A percentile compares a stretch with the other conserved stretches of the same genome.
Evolutionary conservation across 495 filamentous ascomycete genomes (phyloP).

Genomic region (Aspergillus heteromorphus): DNA sequence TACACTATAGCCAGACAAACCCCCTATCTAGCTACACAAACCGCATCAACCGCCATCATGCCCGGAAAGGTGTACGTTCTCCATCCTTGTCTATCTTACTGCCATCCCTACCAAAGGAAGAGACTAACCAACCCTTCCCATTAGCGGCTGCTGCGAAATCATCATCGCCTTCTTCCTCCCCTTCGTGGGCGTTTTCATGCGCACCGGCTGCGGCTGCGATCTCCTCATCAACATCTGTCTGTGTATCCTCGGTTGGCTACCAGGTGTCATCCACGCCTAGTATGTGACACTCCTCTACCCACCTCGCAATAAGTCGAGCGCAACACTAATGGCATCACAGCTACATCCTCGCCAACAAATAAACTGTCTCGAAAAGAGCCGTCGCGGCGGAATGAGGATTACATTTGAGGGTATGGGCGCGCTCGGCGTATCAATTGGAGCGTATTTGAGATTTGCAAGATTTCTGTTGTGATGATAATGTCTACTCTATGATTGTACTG

Average conservation of each 20-base stretch:
- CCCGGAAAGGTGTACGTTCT: background rate
- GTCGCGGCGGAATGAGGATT: background rate
- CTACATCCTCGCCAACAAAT: slow-evolving; percentile 3
- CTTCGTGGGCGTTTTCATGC: slow-evolving; percentile 1
- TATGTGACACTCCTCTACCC: background rate
- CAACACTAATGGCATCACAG: background rate
- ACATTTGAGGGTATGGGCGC: slow-evolving; percentile 1
- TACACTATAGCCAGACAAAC: background rate
- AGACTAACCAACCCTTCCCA: background rate
- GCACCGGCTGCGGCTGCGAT: slow-evolving; percentile 1
- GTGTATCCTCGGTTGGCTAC: background rate
- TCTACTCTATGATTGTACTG: background rate
- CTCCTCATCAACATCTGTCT: slow-evolving; percentile 2
- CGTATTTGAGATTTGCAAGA: background rate
- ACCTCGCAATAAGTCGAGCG: background rate
- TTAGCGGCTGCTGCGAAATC: slow-evolving; percentile 1
- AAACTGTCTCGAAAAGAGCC: background rate
- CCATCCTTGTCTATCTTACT: background rate
- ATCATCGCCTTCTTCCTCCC: slow-evolving; percentile 4
- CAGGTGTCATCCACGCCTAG: slow-evolving; percentile 1
- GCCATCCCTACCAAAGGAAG: background rate
- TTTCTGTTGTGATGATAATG: too few species aligned
- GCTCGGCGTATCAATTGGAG: background rate
- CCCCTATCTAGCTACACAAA: background rate
- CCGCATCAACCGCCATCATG: background rate